Evolutionary conservation across 768 basidiomycete genomes (phyloP), one percentile per base, ranked within the genome.

Genomic region (Psilocybe azurescens): DNA sequence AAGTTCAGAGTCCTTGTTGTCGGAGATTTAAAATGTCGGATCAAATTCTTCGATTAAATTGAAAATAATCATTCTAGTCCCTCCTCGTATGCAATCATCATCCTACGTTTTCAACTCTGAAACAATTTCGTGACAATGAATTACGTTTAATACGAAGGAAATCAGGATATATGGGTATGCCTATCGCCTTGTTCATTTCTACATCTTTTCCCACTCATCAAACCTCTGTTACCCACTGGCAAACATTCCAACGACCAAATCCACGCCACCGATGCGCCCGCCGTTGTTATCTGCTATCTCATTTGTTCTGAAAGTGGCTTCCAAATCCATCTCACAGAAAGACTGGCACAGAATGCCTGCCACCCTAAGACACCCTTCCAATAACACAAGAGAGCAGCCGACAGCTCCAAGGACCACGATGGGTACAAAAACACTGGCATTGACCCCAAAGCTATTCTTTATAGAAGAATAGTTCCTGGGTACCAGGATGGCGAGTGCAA

Each of bases 261-360:
- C 67, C 10, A 55, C 64, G 28, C 65, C 59, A 3, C 62, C 65
- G 44, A 70, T 61, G 4, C 65, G 59, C 41, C n/a, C 60, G n/a
- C 67, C 69, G 30, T 65, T 62, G 9, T 50, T 51, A 51, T 62
- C 65, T 4, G 53, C 49, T 28, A 62, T 57, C 38, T 61, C 67
- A 10, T 62, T 61, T 30, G 61, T 63, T 38, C 63, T 38, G 39
- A 65, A 61, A 5, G 60, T n/a, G 10, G 54, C 52, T 5, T 32
- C 39, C 39, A 70, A 53, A 55, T 70, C 67, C 39, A 60, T 30
- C 11, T 68, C 65, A 16, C 69, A 70, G 46, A 70, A 67, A 2
- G 60, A 56, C 9, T 63, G 9, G 4, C 48, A 56, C 5, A 63
- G 14, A 6, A 54, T 30, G 18, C 59, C 41, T 28, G 56, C 32